These are phyloP conservation scores for Arthroderma uncinatum DNA, from an alignment of 2,329 filamentous ascomycete genomes.

Conservation along the genomic window DNA sequence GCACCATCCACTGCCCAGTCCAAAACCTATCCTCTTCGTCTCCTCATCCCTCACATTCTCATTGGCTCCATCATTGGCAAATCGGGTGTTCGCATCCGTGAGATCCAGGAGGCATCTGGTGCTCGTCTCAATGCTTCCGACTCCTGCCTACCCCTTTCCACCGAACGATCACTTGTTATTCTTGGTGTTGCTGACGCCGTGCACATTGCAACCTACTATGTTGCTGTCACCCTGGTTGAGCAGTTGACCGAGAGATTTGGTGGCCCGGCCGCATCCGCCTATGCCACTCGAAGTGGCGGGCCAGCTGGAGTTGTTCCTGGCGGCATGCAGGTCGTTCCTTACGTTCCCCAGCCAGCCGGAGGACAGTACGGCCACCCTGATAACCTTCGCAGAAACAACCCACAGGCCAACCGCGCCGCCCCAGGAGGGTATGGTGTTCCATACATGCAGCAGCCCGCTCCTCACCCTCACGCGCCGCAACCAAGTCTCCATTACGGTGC, in stretches of 20 bases:
- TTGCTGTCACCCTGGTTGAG: slow-evolving; percentile 93
- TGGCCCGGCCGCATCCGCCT: slow-evolving; percentile 91
- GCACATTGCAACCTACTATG: slow-evolving; percentile 97
- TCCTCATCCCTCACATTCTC: slow-evolving; percentile 90
- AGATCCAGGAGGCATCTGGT: slow-evolving; percentile 96
- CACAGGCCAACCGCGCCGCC: slow-evolving; percentile 63
- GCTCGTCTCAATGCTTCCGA: slow-evolving; percentile 94
- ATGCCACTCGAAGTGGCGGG: slow-evolving; percentile 86
- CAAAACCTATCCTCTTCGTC: slow-evolving; percentile 91
- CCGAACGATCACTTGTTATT: slow-evolving; percentile 93
- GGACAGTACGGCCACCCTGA: slow-evolving; percentile 89
- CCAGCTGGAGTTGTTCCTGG: slow-evolving; percentile 89
- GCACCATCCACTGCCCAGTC: slow-evolving; percentile 82
- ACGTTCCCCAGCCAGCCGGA: slow-evolving; percentile 82
- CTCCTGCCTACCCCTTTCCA: slow-evolving; percentile 83
- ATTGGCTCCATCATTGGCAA: slow-evolving; percentile 99
- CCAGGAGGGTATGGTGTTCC: slow-evolving; percentile 57
- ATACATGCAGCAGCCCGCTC: slow-evolving; percentile 59
- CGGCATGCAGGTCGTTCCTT: slow-evolving; percentile 98
- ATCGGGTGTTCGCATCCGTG: slow-evolving; percentile 85
- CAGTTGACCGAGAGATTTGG: slow-evolving; percentile 95
- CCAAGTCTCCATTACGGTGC: slow-evolving; percentile 69
- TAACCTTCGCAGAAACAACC: slow-evolving; percentile 64
- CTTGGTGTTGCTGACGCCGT: slow-evolving; percentile 97
- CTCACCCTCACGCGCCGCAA: slow-evolving; percentile 44